Evolutionary conservation across 768 basidiomycete genomes (phyloP).

Genomic region (Exsudoporus frostii): DNA sequence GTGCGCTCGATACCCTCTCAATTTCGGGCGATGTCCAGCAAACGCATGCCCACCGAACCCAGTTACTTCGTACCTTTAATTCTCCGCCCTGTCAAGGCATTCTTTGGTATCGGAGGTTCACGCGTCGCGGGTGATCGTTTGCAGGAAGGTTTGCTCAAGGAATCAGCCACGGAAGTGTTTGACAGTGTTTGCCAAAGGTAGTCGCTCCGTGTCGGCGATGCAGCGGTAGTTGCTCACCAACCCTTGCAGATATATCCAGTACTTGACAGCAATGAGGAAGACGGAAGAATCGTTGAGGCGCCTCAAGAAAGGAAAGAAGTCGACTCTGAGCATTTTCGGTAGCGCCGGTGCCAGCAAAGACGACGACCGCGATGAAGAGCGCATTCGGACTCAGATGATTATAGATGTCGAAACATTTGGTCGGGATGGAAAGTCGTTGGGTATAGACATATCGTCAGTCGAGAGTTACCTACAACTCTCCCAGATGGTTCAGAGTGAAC

Average conservation of each 20-base stretch:
- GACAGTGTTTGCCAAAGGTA: constrained; percentile 68
- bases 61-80: constrained; percentile 85
- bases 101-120: constrained; percentile 60
- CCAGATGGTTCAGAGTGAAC: constrained; percentile 53
- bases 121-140: constrained; percentile 62
- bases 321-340: constrained; percentile 78
- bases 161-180: constrained; percentile 62
- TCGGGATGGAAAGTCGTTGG: constrained; percentile 67
- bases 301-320: constrained; percentile 83
- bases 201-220: constrained; percentile 1
- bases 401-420: constrained; percentile 85
- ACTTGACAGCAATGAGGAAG: constrained; percentile 83
- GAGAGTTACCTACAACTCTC: constrained; percentile 53
- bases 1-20: constrained; percentile 89
- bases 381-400: constrained; percentile 78
- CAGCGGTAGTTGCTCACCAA: not conserved
- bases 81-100: constrained; percentile 71
- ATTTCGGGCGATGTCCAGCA: constrained; percentile 80
- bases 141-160: constrained; percentile 48
- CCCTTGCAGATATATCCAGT: constrained; percentile 64
- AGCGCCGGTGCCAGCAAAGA: constrained; percentile 43
- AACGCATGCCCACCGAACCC: constrained; percentile 67
- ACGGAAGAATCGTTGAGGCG: constrained; percentile 86
- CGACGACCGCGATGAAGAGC: constrained; percentile 82
- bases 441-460: constrained; percentile 55